Base-by-base conservation (phyloP, 495 filamentous ascomycete species). In the Aspergillus egyptiacus region DNA sequence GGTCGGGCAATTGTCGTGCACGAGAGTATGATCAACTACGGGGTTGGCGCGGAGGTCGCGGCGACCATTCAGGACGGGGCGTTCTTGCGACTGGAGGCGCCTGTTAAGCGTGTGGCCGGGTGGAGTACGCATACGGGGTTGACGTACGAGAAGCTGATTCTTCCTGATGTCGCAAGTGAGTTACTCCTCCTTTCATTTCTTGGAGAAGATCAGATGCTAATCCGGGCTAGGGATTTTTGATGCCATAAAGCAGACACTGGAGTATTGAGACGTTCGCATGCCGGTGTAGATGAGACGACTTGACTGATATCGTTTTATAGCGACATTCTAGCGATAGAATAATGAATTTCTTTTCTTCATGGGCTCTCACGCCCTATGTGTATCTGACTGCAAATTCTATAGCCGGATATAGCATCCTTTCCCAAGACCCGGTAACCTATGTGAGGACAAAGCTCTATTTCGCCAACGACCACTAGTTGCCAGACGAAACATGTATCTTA, bases 21-120 rank as follows among this genome's bases (percentile, higher is more conserved):
- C 64, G 93, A 98, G 67, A 85, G 88, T 46, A 96, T 95, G 87
- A 73, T 94, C 44, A 97, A 95, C 64, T 91, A 88, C 11, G 94
- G 93, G 10, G 78, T 97, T 18, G 93, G 94, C 8, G 91, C 95
- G 14, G 90, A 97, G 61, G 83, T 98, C 3, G 89, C 94, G 0
- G 88, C 89, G 1, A 91, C 89, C 7, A 86, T 98, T 46, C 91
- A 97, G 61, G 88, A 91, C 40, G 80, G 81, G 37, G 88, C 89
- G 1, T 98, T 98, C 61, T 62, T 95, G 59, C 79, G 81, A 18
- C 69, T 98, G 4, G 90, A 97, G 57, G 91, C 93, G n/a, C 93
- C 93, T 0, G 88, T 98, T 14, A 82, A 85, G 51, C 80, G 93
- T 33, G 82, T 97, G 27, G 91, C 90, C 11, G 93, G 94, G 13